Evolutionary conservation across 176 grass and related monocot species (phyloP).

Genomic region (Thinopyrum elongatum): DNA sequence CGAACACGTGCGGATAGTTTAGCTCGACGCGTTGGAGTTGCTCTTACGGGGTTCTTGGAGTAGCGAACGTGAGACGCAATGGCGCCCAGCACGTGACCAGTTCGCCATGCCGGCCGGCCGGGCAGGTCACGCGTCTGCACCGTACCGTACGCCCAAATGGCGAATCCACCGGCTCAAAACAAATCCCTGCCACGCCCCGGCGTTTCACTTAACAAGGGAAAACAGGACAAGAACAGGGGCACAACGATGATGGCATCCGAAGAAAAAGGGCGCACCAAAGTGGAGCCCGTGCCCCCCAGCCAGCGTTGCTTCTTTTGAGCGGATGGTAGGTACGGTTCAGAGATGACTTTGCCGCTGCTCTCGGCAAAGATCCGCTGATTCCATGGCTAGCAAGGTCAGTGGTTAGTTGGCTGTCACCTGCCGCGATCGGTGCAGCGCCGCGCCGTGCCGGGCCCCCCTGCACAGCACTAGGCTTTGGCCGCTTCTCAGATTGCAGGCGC

Average conservation of each 20-base stretch:
- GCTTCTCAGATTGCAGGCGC: no score
- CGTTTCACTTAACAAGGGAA: not conserved
- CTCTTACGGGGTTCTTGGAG: no score
- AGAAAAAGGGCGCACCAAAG: constrained; percentile 16
- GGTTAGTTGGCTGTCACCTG: constrained; percentile 22
- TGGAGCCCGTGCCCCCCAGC: constrained; percentile 11
- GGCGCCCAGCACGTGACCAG: not conserved
- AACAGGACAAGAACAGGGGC: not conserved
- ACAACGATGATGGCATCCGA: constrained; percentile 33
- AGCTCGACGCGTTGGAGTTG: no score
- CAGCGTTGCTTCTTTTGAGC: constrained; percentile 23
- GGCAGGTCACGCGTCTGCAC: not conserved
- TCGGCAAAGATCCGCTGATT: constrained; percentile 1
- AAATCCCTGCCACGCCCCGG: not conserved
- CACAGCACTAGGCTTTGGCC: no score
- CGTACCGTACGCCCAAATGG: not conserved
- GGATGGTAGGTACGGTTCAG: not conserved
- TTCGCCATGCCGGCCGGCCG: not conserved
- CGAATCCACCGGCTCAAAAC: not conserved
- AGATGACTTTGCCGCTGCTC: not conserved
- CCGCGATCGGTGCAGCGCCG: not conserved
- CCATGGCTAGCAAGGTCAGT: not conserved
- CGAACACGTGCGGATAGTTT: no score
- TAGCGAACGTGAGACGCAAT: not conserved
- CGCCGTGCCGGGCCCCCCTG: no score